phyloP scores from a whole-genome alignment of 495 filamentous ascomycete genomes.

The Penicillium macrosclerotiorum region DNA sequence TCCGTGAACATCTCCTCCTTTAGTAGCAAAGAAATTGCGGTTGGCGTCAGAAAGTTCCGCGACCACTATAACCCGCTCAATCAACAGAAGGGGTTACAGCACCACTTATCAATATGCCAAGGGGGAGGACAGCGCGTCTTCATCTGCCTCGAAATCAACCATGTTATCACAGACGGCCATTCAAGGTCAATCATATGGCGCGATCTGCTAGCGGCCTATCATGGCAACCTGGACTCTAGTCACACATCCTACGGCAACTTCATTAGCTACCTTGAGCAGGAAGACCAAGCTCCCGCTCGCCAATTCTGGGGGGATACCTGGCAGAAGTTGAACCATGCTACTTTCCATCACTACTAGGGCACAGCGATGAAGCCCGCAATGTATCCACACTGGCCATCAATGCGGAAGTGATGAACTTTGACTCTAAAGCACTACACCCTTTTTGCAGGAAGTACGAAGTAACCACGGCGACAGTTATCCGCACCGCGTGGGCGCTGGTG shows the following conservation, averaged over 20 bases:
- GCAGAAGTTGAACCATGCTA: slow-evolving; percentile 38
- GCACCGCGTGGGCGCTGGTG: slow-evolving; percentile 43
- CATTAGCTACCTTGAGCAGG: background rate
- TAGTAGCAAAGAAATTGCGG: background rate
- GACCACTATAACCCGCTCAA: background rate
- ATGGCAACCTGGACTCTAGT: background rate
- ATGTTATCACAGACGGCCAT: background rate
- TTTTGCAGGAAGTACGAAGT: slow-evolving; percentile 2
- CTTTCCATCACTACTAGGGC: too few relatives aligned
- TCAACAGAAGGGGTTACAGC: too few relatives aligned
- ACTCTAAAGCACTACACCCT: slow-evolving; percentile 1
- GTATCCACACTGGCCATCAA: slow-evolving; percentile 11
- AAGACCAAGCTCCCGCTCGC: slow-evolving; percentile 34
- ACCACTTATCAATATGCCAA: background rate
- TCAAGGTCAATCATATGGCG: background rate
- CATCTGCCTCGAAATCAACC: background rate
- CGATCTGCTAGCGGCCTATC: background rate
- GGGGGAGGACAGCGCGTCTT: background rate
- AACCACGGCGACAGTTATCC: slow-evolving; percentile 17
- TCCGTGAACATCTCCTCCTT: background rate
- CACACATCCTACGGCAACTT: background rate
- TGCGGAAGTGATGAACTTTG: slow-evolving; percentile 10
- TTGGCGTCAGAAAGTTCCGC: background rate
- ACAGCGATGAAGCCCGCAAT: too few relatives aligned
- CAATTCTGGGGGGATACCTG: slow-evolving; percentile 44